These are phyloP conservation scores for Chlorella sorokiniana DNA, from an alignment of 139 green algal species.

Conservation along the genomic window DNA sequence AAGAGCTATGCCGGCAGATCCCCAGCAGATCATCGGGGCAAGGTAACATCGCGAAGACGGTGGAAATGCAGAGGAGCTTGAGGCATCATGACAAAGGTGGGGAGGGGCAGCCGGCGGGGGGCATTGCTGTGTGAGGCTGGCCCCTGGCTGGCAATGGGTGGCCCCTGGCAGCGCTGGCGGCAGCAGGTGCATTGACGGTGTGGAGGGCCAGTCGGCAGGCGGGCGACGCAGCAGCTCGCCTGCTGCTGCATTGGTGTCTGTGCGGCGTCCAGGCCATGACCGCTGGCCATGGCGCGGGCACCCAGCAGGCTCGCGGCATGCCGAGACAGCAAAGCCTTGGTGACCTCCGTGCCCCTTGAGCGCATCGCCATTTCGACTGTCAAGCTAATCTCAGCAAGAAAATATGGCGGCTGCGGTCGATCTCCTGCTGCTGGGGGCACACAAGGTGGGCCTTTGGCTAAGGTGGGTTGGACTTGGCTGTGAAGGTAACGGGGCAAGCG, in stretches of 20 bases:
- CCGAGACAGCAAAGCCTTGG: neutral
- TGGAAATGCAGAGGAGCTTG: too few species aligned
- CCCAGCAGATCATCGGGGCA: too few species aligned
- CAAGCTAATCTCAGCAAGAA: neutral
- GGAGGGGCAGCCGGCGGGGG: too few species aligned
- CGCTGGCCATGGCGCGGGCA: neutral
- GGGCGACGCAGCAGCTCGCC: neutral
- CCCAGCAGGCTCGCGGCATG: neutral
- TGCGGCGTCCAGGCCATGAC: slow-evolving; percentile 31
- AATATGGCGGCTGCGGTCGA: neutral
- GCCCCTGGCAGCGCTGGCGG: neutral
- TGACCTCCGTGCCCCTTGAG: neutral
- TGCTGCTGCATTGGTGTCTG: slow-evolving; percentile 32
- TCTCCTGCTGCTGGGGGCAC: neutral
- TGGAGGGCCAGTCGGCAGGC: neutral
- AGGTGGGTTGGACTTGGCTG: too few species aligned
- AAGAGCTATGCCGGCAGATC: neutral
- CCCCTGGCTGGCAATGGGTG: too few species aligned
- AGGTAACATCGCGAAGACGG: too few species aligned
- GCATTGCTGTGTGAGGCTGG: too few species aligned
- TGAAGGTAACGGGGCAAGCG: neutral
- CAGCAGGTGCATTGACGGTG: neutral
- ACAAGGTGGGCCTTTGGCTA: too few species aligned
- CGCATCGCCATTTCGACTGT: neutral
- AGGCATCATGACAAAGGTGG: too few species aligned